Conservation (phyloP, 2,329 filamentous ascomycete genomes). For the Aspergillus versicolor region DNA sequence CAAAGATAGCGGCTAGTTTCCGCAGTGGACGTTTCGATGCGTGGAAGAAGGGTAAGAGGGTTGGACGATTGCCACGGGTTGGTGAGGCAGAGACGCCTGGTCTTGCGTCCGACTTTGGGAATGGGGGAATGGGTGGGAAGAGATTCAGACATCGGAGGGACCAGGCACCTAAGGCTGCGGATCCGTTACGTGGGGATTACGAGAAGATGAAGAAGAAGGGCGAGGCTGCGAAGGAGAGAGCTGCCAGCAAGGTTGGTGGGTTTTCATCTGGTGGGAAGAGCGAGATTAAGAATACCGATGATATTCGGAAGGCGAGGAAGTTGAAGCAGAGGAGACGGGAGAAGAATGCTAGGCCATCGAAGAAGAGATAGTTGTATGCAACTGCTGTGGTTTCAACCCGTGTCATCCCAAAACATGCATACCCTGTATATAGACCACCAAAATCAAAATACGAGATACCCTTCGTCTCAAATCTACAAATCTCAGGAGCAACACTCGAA, state of each 20-base stretch:
- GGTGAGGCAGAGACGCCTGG: constrained; percentile 71
- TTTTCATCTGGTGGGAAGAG: constrained; percentile 64
- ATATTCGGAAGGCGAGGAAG: constrained; percentile 80
- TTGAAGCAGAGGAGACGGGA: constrained; percentile 72
- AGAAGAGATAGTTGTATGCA: constrained; percentile 51
- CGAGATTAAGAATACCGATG: constrained; percentile 78
- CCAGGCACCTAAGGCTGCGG: constrained; percentile 86
- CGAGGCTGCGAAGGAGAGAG: constrained; percentile 76
- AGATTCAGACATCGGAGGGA: constrained; percentile 85
- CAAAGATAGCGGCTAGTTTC: constrained; percentile 94
- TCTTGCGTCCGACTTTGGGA: constrained; percentile 28
- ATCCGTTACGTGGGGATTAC: constrained; percentile 90
- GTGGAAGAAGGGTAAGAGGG: constrained; percentile 84
- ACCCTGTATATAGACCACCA: background rate
- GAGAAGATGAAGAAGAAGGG: constrained; percentile 87
- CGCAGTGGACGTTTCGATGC: constrained; percentile 88
- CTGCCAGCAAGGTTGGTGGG: constrained; percentile 28
- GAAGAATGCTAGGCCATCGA: constrained; percentile 83
- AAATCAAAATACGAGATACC: background rate
- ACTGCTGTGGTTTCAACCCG: background rate
- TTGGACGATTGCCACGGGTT: constrained; percentile 74
- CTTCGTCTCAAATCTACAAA: background rate
- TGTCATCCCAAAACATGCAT: background rate
- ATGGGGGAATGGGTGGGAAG: constrained; percentile 42
- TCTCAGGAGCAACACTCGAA: background rate